phyloP scores from a whole-genome alignment of 164 flowering plant species.

The Houttuynia cordata region DNA sequence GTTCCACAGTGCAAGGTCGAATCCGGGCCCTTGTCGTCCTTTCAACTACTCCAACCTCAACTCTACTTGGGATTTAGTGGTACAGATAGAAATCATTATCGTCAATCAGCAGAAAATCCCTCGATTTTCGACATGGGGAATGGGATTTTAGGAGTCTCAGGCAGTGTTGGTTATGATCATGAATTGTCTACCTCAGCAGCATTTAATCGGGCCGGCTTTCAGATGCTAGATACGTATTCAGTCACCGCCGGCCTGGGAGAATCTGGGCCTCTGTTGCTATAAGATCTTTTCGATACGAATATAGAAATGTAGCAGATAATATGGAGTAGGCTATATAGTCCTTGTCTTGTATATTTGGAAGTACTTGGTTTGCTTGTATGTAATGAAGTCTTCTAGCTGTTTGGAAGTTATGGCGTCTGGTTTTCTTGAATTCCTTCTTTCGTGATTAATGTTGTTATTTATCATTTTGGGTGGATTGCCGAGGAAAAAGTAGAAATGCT shows the following conservation, averaged over 20 bases:
- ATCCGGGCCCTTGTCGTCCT: slow-evolving; percentile 7
- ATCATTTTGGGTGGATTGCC: not conserved
- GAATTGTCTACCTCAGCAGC: slow-evolving; percentile 30
- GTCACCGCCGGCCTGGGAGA: slow-evolving; percentile 12
- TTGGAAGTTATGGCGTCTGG: not conserved
- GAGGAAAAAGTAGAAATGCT: not conserved
- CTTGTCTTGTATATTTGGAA: not conserved
- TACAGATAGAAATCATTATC: slow-evolving; percentile 10
- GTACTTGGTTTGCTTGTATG: not conserved
- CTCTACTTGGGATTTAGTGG: slow-evolving; percentile 7
- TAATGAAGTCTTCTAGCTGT: not conserved
- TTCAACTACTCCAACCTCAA: slow-evolving; percentile 17
- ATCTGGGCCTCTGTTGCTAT: slow-evolving; percentile 16
- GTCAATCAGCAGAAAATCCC: slow-evolving; percentile 13
- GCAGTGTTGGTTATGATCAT: slow-evolving; percentile 7
- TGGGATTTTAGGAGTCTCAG: slow-evolving; percentile 12
- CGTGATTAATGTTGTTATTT: not conserved
- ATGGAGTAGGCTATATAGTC: not conserved
- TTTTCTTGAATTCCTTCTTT: not conserved
- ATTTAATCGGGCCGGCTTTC: slow-evolving; percentile 24
- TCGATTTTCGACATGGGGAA: slow-evolving; percentile 24
- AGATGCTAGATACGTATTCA: slow-evolving; percentile 21
- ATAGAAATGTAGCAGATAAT: not conserved
- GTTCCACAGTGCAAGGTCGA: slow-evolving; percentile 36
- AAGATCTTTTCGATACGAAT: not conserved